A percentile compares a stretch with the other conserved stretches of the same genome.
Conservation (phyloP, 192 early-diverging fungal genomes). For the Coemansia sp. region DNA sequence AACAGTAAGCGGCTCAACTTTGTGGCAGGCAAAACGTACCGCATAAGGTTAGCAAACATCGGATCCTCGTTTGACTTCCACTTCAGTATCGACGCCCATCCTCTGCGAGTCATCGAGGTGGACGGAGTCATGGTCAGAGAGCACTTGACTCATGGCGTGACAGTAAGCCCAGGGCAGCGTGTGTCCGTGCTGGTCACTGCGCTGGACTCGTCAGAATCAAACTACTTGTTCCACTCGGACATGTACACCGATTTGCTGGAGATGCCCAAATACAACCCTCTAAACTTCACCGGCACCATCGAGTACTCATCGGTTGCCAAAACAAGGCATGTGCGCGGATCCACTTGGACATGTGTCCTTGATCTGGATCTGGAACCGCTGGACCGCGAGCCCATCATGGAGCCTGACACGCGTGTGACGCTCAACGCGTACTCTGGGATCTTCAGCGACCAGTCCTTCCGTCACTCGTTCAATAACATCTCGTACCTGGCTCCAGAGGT, state of each 20-base stretch:
- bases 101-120: constrained; percentile 75
- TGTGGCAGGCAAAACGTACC: constrained; percentile 73
- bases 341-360: constrained; percentile 42
- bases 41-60: constrained; percentile 76
- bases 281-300: constrained; percentile 62
- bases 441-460: constrained; percentile 74
- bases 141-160: constrained; percentile 54
- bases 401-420: constrained; percentile 49
- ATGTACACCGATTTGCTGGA: constrained; percentile 75
- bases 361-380: constrained; percentile 62
- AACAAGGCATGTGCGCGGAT: constrained; percentile 1
- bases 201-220: constrained; percentile 45
- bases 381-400: constrained; percentile 37
- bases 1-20: constrained; percentile 58
- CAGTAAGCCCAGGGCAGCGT: constrained; percentile 70
- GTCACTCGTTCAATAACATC: constrained; percentile 76
- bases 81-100: constrained; percentile 77
- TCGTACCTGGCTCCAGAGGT: constrained; percentile 63
- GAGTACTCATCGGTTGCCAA: constrained; percentile 49
- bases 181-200: constrained; percentile 76
- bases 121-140: constrained; percentile 69
- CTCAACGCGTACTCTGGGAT: constrained; percentile 59
- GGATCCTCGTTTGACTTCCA: constrained; percentile 69
- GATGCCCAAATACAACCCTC: constrained; percentile 49
- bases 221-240: constrained; percentile 72